A percentile compares a stretch with the other conserved stretches of the same genome.
Evolutionary conservation across 495 filamentous ascomycete genomes (phyloP).

Genomic region (Aspergillus conjunctus): DNA sequence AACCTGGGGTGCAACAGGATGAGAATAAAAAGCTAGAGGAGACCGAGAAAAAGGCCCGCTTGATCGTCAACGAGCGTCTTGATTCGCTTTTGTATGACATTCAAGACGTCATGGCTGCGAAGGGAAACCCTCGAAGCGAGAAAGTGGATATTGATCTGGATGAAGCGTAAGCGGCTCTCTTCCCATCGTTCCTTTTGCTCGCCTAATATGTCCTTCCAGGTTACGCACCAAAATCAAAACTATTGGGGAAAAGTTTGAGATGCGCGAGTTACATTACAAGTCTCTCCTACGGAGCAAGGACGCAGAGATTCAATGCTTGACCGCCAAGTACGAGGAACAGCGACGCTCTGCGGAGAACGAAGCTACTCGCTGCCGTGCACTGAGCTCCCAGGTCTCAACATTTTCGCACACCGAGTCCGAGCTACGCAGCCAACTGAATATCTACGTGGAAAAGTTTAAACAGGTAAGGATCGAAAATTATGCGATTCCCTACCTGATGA

Average conservation of each 20-base stretch:
- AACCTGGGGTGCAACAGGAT: constrained; percentile 57
- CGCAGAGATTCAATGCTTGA: constrained; percentile 89
- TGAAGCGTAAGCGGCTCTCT: constrained; percentile 65
- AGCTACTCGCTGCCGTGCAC: constrained; percentile 70
- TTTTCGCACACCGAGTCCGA: constrained; percentile 97
- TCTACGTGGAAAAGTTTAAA: constrained; percentile 99
- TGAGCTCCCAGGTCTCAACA: constrained; percentile 89
- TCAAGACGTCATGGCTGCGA: constrained; percentile 77
- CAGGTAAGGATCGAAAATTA: constrained; percentile 66
- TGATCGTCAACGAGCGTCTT: constrained; percentile 81
- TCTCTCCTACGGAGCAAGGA: constrained; percentile 90
- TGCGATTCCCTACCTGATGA: constrained; percentile 13
- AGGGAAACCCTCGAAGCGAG: constrained; percentile 73
- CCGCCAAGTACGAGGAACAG: constrained; percentile 83
- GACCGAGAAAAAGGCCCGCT: constrained; percentile 75
- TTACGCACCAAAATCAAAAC: constrained; percentile 90
- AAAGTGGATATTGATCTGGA: constrained; percentile 80
- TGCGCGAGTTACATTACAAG: constrained; percentile 89
- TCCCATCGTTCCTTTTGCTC: neutral
- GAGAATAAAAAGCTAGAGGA: constrained; percentile 87
- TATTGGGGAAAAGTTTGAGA: constrained; percentile 92
- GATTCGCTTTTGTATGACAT: constrained; percentile 74
- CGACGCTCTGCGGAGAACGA: constrained; percentile 85
- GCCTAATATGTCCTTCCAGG: constrained; percentile 45
- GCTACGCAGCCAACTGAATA: constrained; percentile 90